These are phyloP conservation scores for Aspergillus sp. DNA, from an alignment of 2,329 filamentous ascomycete species.

Conservation along the genomic window DNA sequence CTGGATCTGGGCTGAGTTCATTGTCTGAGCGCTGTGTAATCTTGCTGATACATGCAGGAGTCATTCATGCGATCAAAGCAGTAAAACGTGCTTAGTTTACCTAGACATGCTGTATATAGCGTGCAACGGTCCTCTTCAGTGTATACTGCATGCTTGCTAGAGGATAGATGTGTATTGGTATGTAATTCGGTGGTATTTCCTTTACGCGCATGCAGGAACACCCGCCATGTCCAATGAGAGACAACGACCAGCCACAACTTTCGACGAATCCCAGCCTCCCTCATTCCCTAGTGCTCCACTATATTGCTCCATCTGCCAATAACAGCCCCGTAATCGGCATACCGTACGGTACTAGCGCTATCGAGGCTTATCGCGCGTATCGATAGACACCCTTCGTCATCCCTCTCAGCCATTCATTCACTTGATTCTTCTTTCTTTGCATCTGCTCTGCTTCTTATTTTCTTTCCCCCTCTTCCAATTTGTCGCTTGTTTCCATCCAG, in stretches of 20 bases:
- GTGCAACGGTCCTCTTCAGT: no score
- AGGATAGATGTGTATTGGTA: background rate
- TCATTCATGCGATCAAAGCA: no score
- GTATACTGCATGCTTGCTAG: no score
- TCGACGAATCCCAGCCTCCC: background rate
- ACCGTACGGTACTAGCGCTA: background rate
- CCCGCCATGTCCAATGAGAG: background rate
- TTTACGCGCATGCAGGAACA: conserved; percentile 1
- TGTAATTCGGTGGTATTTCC: background rate
- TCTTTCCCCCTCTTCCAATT: conserved; percentile 1
- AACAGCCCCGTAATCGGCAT: background rate
- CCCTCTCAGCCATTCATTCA: background rate
- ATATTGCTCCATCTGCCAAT: background rate
- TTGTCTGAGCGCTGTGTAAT: background rate
- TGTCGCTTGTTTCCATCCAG: background rate
- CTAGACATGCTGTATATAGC: no score
- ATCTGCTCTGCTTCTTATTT: conserved; percentile 1
- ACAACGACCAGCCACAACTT: background rate
- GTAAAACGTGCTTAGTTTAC: no score
- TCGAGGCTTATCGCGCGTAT: background rate
- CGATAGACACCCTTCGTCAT: background rate
- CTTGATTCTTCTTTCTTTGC: background rate
- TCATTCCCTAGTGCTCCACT: background rate
- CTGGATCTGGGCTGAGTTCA: background rate
- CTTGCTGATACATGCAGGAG: background rate